Evolutionary conservation across 176 grass and related monocot genomes (phyloP).

Genomic region (Musa beccarii): DNA sequence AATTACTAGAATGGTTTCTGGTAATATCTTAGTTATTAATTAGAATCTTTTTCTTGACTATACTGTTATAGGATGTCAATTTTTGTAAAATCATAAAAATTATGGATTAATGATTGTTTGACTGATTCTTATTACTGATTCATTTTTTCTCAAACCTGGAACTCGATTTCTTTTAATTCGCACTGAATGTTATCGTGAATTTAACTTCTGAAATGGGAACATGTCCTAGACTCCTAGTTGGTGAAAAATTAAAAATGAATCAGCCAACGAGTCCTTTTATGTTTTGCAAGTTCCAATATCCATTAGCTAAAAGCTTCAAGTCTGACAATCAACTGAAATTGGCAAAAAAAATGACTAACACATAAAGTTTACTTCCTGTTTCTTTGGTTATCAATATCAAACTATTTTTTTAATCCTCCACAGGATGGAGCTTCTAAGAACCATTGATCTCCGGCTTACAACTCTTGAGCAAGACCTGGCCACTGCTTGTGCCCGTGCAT

Average conservation of each 20-base stretch:
- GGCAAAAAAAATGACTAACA: not conserved
- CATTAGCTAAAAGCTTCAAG: not conserved
- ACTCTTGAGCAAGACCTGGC: conserved; percentile 9
- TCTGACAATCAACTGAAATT: not conserved
- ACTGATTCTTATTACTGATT: not conserved
- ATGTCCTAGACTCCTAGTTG: no score
- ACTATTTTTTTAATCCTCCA: not conserved
- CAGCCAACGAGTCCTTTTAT: not conserved
- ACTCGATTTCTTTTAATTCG: not conserved
- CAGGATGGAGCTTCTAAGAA: conserved; percentile 12
- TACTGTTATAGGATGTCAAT: not conserved
- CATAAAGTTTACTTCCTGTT: not conserved
- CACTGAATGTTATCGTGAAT: not conserved
- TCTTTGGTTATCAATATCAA: not conserved
- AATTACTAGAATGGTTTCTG: no score
- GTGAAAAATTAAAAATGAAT: not conserved
- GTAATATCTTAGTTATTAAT: not conserved
- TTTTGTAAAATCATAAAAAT: not conserved
- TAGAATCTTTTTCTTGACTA: not conserved
- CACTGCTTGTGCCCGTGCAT: not conserved
- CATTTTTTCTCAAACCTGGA: not conserved
- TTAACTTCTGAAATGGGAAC: not conserved
- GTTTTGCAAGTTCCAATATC: not conserved
- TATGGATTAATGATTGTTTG: not conserved
- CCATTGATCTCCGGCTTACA: conserved; percentile 6